These are phyloP conservation scores for Hericium rajendrae DNA, from an alignment of 768 basidiomycete genomes.

Conservation along the genomic window DNA sequence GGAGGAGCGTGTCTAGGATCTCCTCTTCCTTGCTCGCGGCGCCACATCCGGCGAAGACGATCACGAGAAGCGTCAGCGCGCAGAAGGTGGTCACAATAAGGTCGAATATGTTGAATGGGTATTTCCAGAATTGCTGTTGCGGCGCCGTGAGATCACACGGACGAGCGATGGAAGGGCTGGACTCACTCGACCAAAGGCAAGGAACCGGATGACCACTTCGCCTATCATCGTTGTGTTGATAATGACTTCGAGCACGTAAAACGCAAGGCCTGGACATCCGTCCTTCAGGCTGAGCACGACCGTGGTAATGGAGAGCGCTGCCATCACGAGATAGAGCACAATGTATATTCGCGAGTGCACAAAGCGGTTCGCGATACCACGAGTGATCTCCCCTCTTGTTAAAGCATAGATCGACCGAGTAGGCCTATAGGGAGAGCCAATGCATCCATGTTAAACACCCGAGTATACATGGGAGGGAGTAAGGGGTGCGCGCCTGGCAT, in stretches of 20 bases:
- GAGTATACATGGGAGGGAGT: conserved; percentile 2
- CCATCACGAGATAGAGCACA: conserved; percentile 82
- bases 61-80: conserved; percentile 76
- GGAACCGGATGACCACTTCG: conserved; percentile 84
- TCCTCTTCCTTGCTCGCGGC: conserved; percentile 86
- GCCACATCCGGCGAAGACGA: conserved; percentile 82
- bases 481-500: conserved; percentile 17
- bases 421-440: conserved; percentile 32
- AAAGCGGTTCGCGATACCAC: conserved; percentile 82
- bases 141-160: background rate
- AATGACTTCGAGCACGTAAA: conserved; percentile 84
- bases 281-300: conserved; percentile 74
- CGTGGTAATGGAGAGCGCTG: conserved; percentile 76
- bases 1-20: conserved; percentile 82
- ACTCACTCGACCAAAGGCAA: conserved; percentile 88
- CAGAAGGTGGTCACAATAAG: conserved; percentile 85
- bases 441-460: conserved; percentile 13
- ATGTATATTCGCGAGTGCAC: conserved; percentile 85
- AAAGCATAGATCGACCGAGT: conserved; percentile 80
- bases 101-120: conserved; percentile 87
- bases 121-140: conserved; percentile 88
- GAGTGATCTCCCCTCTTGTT: conserved; percentile 72
- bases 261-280: conserved; percentile 80
- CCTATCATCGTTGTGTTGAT: conserved; percentile 88
- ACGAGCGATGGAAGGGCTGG: background rate